phyloP scores from a whole-genome alignment of 257 asterid genomes.

The Primulina tabacum region DNA sequence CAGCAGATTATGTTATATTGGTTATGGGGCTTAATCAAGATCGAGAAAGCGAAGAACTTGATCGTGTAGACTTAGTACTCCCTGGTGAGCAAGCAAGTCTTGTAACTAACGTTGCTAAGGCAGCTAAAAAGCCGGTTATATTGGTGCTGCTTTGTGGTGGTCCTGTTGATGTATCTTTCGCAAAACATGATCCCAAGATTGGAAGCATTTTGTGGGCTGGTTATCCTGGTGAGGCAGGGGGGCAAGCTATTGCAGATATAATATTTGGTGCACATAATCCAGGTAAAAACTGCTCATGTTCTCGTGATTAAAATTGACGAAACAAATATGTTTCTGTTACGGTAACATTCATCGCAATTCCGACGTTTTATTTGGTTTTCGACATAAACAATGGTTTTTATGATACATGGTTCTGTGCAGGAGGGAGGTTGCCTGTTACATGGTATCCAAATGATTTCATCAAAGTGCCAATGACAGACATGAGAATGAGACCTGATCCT shows the following conservation, averaged over 20 bases:
- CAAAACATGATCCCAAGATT: conserved; percentile 47
- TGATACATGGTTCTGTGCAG: conserved; percentile 30
- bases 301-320: background rate
- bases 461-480: conserved; percentile 67
- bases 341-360: too few relatives aligned
- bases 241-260: conserved; percentile 61
- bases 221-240: conserved; percentile 81
- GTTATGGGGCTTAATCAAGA: conserved; percentile 70
- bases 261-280: conserved; percentile 78
- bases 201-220: conserved; percentile 82
- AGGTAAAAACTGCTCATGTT: conserved; percentile 31
- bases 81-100: conserved; percentile 56
- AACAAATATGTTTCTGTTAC: background rate
- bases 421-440: conserved; percentile 69
- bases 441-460: conserved; percentile 73
- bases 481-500: conserved; percentile 64
- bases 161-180: conserved; percentile 66
- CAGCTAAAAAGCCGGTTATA: conserved; percentile 52
- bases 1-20: conserved; percentile 50
- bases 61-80: conserved; percentile 52
- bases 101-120: conserved; percentile 42
- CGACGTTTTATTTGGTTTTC: too few relatives aligned
- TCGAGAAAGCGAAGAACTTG: conserved; percentile 54
- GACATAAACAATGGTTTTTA: background rate
- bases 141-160: conserved; percentile 69